Evolutionary conservation across 768 basidiomycete species (phyloP).

Genomic region (Tricholoma matsutake): DNA sequence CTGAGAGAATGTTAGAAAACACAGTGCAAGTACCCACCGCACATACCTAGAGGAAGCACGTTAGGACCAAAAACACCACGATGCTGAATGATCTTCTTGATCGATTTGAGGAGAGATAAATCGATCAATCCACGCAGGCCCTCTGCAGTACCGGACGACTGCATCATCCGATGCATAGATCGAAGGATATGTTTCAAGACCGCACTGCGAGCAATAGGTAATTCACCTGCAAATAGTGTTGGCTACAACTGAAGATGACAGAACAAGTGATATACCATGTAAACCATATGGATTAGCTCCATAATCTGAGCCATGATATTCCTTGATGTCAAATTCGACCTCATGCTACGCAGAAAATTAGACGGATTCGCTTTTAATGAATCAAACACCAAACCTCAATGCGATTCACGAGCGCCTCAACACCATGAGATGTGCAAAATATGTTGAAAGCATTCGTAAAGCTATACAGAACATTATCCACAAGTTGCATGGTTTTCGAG

Average conservation of each 20-base stretch:
- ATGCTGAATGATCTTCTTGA: constrained; percentile 86
- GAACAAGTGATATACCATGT: constrained; percentile 38
- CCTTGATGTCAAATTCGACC: constrained; percentile 60
- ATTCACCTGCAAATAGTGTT: constrained; percentile 45
- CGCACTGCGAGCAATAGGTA: constrained; percentile 71
- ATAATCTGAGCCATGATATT: constrained; percentile 43
- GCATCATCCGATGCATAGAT: constrained; percentile 97
- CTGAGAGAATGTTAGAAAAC: constrained; percentile 33
- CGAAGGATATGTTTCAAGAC: constrained; percentile 90
- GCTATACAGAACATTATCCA: constrained; percentile 91
- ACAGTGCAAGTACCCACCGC: background rate
- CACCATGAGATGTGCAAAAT: constrained; percentile 81
- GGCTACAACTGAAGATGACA: background rate
- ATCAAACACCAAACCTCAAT: constrained; percentile 65
- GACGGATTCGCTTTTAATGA: constrained; percentile 10
- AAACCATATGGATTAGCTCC: constrained; percentile 46
- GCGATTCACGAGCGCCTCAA: constrained; percentile 79
- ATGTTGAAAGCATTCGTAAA: constrained; percentile 84
- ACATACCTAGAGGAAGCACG: constrained; percentile 79
- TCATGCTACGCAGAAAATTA: constrained; percentile 47
- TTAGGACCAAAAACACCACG: constrained; percentile 82
- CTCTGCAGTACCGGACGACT: constrained; percentile 89
- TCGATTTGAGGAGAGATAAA: constrained; percentile 75
- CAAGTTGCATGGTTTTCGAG: constrained; percentile 86
- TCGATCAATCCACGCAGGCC: constrained; percentile 94